Conservation (phyloP, 768 basidiomycete genomes). For the Ramaria rubella region DNA sequence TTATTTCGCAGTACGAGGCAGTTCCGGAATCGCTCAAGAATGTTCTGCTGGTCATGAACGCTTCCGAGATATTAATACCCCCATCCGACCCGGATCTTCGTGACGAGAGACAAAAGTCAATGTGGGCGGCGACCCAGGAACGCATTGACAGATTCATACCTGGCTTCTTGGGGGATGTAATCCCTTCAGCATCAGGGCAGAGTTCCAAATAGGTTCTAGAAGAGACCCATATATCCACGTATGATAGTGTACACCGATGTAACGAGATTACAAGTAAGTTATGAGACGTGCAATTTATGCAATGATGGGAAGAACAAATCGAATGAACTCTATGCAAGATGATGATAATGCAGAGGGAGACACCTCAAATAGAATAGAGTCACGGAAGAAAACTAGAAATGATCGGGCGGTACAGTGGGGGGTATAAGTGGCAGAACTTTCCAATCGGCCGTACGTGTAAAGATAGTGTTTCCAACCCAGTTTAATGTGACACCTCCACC, state of each 20-base stretch:
- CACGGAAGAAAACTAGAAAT: neutral
- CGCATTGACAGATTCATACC: slow-evolving; percentile 89
- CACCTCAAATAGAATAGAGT: slow-evolving; percentile 1
- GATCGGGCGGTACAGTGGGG: neutral
- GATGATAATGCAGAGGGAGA: neutral
- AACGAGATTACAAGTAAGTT: neutral
- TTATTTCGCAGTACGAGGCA: slow-evolving; percentile 74
- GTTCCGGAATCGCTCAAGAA: slow-evolving; percentile 96
- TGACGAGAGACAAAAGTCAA: slow-evolving; percentile 52
- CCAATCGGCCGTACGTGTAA: slow-evolving; percentile 13
- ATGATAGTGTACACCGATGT: slow-evolving; percentile 5
- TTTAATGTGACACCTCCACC: slow-evolving; percentile 23
- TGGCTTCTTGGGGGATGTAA: slow-evolving; percentile 72
- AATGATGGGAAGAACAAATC: neutral
- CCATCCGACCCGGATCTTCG: slow-evolving; percentile 42
- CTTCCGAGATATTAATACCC: slow-evolving; percentile 75
- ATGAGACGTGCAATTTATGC: neutral
- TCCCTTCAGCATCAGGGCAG: slow-evolving; percentile 36
- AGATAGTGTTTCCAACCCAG: slow-evolving; percentile 33
- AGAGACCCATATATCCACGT: neutral
- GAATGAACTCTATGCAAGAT: slow-evolving; percentile 1
- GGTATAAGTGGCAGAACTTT: slow-evolving; percentile 5
- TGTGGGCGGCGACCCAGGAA: slow-evolving; percentile 84
- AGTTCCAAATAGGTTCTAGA: neutral
- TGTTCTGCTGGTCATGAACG: slow-evolving; percentile 92